phyloP scores from a whole-genome alignment of 23 red algal species.

The Agarophyton chilense region DNA sequence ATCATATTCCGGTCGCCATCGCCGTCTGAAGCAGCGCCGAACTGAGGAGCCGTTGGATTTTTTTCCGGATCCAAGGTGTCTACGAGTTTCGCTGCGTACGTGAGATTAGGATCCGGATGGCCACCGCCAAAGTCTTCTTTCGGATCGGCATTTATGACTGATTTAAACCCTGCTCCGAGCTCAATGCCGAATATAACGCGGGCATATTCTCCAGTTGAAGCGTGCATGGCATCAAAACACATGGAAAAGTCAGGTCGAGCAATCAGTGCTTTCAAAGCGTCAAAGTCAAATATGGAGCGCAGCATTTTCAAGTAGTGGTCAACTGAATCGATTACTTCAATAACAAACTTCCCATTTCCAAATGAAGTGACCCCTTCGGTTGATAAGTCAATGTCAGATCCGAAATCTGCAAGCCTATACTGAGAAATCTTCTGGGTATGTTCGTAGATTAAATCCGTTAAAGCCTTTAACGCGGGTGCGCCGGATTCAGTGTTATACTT shows the following conservation, averaged over 20 bases:
- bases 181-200: constrained; percentile 63
- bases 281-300: constrained; percentile 87
- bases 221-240: constrained; percentile 86
- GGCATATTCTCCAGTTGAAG: constrained; percentile 78
- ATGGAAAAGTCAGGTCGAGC: constrained; percentile 86
- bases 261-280: constrained; percentile 46
- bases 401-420: constrained; percentile 70
- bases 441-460: constrained; percentile 73
- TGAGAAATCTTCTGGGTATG: constrained; percentile 66
- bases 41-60: constrained; percentile 43
- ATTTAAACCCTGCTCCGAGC: constrained; percentile 47
- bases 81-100: constrained; percentile 73
- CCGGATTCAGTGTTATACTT: constrained; percentile 91
- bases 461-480: constrained; percentile 73
- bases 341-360: constrained; percentile 52
- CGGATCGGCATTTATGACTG: constrained; percentile 44
- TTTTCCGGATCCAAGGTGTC: constrained; percentile 8
- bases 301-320: constrained; percentile 74
- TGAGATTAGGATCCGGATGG: constrained; percentile 88
- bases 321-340: constrained; percentile 86
- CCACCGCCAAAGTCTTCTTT: constrained; percentile 83
- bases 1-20: constrained; percentile 99
- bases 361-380: constrained; percentile 48
- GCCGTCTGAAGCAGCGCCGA: constrained; percentile 93
- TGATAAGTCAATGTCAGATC: constrained; percentile 38